These are phyloP conservation scores for Fonsecaea monophora DNA, from an alignment of 2,329 filamentous ascomycete genomes.

Conservation along the genomic window DNA sequence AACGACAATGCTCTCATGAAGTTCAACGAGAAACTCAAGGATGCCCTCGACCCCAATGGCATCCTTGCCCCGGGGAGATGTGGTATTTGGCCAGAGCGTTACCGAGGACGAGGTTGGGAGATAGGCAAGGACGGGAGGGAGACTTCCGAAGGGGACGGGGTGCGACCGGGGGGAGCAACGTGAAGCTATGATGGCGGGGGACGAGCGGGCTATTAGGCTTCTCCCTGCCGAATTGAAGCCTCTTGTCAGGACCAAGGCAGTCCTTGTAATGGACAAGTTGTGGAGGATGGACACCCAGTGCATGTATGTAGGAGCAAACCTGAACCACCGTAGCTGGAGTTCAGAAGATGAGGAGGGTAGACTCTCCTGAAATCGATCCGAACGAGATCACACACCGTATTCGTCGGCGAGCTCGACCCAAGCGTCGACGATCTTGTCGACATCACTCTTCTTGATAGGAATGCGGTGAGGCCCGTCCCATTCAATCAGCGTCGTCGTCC, in stretches of 20 bases:
- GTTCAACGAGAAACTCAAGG: slow-evolving; percentile 56
- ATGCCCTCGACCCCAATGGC: slow-evolving; percentile 57
- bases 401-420: slow-evolving; percentile 61
- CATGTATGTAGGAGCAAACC: neutral
- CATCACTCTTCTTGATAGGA: slow-evolving; percentile 71
- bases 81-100: slow-evolving; percentile 50
- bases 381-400: slow-evolving; percentile 48
- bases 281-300: neutral
- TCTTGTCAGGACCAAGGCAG: neutral
- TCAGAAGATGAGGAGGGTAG: neutral
- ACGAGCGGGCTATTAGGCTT: neutral
- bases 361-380: neutral
- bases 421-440: slow-evolving; percentile 61
- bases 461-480: slow-evolving; percentile 77
- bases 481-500: slow-evolving; percentile 65
- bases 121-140: slow-evolving; percentile 22
- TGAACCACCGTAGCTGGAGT: neutral
- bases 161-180: neutral
- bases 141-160: slow-evolving; percentile 18
- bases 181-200: slow-evolving; percentile 1
- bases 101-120: slow-evolving; percentile 31
- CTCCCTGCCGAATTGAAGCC: neutral
- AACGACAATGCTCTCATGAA: slow-evolving; percentile 51
- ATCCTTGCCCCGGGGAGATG: slow-evolving; percentile 57
- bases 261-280: neutral